phyloP scores from a whole-genome alignment of 805 yeast genomes.

The Crinitomyces ghanaensis region DNA sequence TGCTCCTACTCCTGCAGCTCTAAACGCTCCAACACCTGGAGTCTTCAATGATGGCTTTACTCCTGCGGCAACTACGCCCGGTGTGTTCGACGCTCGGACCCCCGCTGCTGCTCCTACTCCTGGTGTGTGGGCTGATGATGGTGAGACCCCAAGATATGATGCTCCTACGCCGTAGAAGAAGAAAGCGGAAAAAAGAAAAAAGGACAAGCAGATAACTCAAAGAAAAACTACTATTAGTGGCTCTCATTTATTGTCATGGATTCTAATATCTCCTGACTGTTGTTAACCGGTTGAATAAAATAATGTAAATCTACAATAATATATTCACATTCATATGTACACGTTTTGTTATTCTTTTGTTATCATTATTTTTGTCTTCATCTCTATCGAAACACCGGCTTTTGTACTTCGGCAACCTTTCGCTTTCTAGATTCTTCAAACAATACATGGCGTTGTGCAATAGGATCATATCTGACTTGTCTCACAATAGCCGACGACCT shows the following conservation, averaged over 20 bases:
- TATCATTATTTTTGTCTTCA: no score
- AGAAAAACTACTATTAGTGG: no score
- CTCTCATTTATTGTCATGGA: no score
- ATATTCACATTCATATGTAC: no score
- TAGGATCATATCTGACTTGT: constrained; percentile 79
- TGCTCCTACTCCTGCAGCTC: constrained; percentile 30
- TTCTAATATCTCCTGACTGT: no score
- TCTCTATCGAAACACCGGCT: constrained; percentile 18
- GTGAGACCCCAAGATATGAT: constrained; percentile 22
- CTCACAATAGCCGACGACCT: constrained; percentile 70
- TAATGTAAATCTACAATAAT: no score
- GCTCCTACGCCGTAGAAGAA: constrained; percentile 17
- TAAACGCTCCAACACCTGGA: constrained; percentile 31
- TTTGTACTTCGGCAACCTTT: constrained; percentile 36
- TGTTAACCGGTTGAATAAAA: no score
- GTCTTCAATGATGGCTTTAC: no score
- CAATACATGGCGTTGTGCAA: constrained; percentile 81
- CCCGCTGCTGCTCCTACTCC: constrained; percentile 28
- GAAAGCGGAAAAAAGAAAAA: no score
- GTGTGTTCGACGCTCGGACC: constrained; percentile 30
- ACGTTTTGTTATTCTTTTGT: no score
- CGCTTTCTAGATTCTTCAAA: constrained; percentile 85
- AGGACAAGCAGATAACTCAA: not conserved
- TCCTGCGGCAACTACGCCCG: constrained; percentile 29
- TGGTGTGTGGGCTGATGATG: constrained; percentile 31